A percentile compares a stretch with the other conserved stretches of the same genome.
phyloP scores from a whole-genome alignment of 2,329 filamentous ascomycete genomes.

The Pseudogymnoascus sp. region DNA sequence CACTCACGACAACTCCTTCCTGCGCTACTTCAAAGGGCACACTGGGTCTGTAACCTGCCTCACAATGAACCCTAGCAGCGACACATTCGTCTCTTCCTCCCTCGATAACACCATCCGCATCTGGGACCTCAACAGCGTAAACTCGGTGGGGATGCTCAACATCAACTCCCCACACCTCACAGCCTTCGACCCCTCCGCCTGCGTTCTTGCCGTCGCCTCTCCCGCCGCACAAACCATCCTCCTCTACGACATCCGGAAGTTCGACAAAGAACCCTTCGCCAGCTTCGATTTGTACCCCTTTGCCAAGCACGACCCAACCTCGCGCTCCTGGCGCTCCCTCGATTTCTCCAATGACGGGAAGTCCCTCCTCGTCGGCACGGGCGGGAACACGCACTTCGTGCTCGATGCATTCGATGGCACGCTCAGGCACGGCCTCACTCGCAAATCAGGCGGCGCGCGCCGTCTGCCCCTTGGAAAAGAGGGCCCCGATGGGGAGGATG shows the following conservation, averaged over 20 bases:
- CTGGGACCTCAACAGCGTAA: slow-evolving; percentile 72
- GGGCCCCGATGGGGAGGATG: slow-evolving; percentile 17
- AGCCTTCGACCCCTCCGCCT: slow-evolving; percentile 86
- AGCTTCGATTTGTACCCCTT: slow-evolving; percentile 64
- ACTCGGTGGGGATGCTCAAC: slow-evolving; percentile 72
- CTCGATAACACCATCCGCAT: slow-evolving; percentile 85
- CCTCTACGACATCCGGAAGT: slow-evolving; percentile 90
- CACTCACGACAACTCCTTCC: slow-evolving; percentile 92
- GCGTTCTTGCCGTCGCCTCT: slow-evolving; percentile 82
- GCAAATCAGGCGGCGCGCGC: slow-evolving; percentile 44
- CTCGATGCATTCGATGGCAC: slow-evolving; percentile 86
- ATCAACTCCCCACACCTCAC: slow-evolving; percentile 74
- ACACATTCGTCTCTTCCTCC: slow-evolving; percentile 87
- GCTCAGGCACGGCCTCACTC: slow-evolving; percentile 64
- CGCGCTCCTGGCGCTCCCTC: slow-evolving; percentile 69
- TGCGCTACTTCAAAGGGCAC: slow-evolving; percentile 93
- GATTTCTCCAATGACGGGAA: slow-evolving; percentile 97
- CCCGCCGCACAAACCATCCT: slow-evolving; percentile 71
- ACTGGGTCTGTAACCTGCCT: slow-evolving; percentile 76
- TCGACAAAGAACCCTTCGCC: slow-evolving; percentile 81
- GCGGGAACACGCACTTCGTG: slow-evolving; percentile 76
- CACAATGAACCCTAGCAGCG: slow-evolving; percentile 73
- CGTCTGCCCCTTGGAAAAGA: slow-evolving; percentile 47
- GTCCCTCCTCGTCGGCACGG: slow-evolving; percentile 73
- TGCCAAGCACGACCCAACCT: slow-evolving; percentile 17